Evolutionary conservation across 2,329 filamentous ascomycete species (phyloP).

Genomic region (Stachybotrys elegans): DNA sequence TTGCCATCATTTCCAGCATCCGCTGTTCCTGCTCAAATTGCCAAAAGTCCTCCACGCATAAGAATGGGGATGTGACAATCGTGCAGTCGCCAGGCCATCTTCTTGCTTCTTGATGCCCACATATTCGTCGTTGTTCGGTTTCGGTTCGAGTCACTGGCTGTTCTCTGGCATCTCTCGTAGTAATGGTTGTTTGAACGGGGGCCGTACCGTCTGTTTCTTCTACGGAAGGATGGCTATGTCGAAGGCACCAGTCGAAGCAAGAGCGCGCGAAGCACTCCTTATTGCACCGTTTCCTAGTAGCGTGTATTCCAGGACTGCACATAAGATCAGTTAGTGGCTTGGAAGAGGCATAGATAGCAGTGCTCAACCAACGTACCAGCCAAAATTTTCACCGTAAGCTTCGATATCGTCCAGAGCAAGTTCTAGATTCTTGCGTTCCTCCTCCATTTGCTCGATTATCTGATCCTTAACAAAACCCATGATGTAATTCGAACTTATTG

Average conservation of each 20-base stretch:
- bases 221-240: too few species aligned
- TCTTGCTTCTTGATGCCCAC: not conserved
- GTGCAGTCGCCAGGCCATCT: not conserved
- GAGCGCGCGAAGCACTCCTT: not conserved
- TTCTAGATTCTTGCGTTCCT: too few species aligned
- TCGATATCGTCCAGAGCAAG: too few species aligned
- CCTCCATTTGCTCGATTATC: too few species aligned
- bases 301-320: not conserved
- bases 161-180: not conserved
- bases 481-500: too few species aligned
- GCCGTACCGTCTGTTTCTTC: too few species aligned
- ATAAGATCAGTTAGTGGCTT: too few species aligned
- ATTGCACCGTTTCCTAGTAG: not conserved
- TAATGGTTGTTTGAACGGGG: not conserved
- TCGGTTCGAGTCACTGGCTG: not conserved
- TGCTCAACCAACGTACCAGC: too few species aligned
- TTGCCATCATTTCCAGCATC: not conserved
- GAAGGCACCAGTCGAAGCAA: not conserved
- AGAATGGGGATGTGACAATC: not conserved
- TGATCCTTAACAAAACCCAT: too few species aligned
- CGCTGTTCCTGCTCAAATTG: not conserved
- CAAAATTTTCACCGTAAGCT: too few species aligned
- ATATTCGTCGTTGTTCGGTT: not conserved
- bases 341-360: too few species aligned
- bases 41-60: not conserved